Evolutionary conservation across 78 protist species (phyloP).

Genomic region (Speleostelium caveatum): DNA sequence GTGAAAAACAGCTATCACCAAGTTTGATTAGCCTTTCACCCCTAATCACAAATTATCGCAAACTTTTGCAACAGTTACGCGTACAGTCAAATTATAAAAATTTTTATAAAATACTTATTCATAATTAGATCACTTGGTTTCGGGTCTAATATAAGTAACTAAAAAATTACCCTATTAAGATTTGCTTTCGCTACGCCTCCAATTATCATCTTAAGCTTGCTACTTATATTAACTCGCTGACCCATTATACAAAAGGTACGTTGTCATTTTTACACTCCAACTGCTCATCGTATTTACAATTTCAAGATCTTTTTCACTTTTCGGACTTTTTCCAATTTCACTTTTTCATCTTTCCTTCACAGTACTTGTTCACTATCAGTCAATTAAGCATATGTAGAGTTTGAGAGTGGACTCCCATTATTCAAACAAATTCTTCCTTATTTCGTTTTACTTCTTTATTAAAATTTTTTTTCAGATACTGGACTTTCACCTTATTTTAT

Average conservation of each 20-base stretch:
- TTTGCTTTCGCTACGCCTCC: constrained; percentile 37
- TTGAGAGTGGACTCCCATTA: constrained; percentile 83
- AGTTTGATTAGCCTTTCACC: neutral
- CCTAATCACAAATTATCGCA: neutral
- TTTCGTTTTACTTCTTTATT: constrained; percentile 83
- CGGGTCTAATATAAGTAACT: constrained; percentile 32
- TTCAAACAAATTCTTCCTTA: constrained; percentile 88
- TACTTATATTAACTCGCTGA: constrained; percentile 22
- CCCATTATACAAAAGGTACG: constrained; percentile 25
- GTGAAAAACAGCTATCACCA: too few relatives aligned
- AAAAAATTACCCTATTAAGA: constrained; percentile 6
- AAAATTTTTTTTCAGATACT: constrained; percentile 36
- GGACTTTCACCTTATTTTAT: constrained; percentile 92
- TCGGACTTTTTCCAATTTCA: constrained; percentile 87
- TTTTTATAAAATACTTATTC: constrained; percentile 11
- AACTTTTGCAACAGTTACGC: constrained; percentile 3
- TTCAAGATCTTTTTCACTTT: constrained; percentile 4
- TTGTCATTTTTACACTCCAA: neutral
- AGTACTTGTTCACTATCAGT: constrained; percentile 94
- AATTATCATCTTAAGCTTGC: constrained; percentile 34
- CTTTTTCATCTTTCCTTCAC: constrained; percentile 94
- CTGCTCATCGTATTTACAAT: constrained; percentile 16
- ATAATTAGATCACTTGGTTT: constrained; percentile 43
- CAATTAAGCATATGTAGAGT: constrained; percentile 86
- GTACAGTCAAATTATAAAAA: constrained; percentile 14